These are phyloP conservation scores for Termitomyces eurrhizus DNA, from an alignment of 768 basidiomycete genomes.

Conservation along the genomic window DNA sequence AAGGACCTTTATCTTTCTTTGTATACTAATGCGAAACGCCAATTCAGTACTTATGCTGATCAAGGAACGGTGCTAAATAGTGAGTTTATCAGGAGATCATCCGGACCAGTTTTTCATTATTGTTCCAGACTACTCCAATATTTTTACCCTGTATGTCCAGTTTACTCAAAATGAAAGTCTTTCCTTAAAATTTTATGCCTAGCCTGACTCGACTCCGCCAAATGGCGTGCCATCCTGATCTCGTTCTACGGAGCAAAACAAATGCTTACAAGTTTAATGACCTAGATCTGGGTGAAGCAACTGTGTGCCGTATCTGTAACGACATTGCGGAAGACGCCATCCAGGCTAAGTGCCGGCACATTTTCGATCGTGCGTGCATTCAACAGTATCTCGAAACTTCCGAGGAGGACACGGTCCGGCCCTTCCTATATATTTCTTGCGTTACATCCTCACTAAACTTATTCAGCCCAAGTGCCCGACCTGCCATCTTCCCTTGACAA, in stretches of 20 bases:
- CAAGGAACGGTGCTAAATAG: slow-evolving; percentile 91
- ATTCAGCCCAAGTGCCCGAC: slow-evolving; percentile 87
- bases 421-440: not conserved
- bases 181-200: slow-evolving; percentile 13
- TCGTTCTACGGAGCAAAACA: slow-evolving; percentile 85
- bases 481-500: slow-evolving; percentile 88
- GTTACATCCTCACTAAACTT: not conserved
- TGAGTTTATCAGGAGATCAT: slow-evolving; percentile 34
- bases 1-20: slow-evolving; percentile 91
- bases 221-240: slow-evolving; percentile 93
- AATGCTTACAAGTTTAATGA: slow-evolving; percentile 59
- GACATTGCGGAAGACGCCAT: slow-evolving; percentile 98
- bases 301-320: slow-evolving; percentile 92
- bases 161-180: not conserved
- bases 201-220: slow-evolving; percentile 94
- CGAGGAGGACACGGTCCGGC: slow-evolving; percentile 57
- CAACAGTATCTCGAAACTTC: slow-evolving; percentile 82
- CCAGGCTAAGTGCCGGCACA: slow-evolving; percentile 86
- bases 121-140: slow-evolving; percentile 77
- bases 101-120: slow-evolving; percentile 2
- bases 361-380: slow-evolving; percentile 96
- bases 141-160: slow-evolving; percentile 66
- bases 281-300: slow-evolving; percentile 66
- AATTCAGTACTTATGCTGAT: slow-evolving; percentile 88
- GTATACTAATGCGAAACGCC: slow-evolving; percentile 89